A percentile compares a stretch with the other conserved stretches of the same genome.
Evolutionary conservation across 495 filamentous ascomycete species (phyloP).

Genomic region (Aspergillus kassunensis): DNA sequence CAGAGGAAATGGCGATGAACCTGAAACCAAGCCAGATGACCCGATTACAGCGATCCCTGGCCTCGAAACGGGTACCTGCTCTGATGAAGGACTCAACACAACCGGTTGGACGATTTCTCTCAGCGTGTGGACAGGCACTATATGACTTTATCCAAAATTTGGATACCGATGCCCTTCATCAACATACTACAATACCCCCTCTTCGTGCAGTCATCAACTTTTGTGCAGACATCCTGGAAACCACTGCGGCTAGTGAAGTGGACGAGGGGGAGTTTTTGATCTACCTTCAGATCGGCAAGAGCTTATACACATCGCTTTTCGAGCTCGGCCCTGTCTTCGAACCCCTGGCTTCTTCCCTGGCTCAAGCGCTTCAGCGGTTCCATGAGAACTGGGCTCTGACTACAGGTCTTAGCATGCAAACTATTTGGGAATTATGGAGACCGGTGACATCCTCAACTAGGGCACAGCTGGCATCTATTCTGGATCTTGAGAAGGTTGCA

Average conservation of each 20-base stretch:
- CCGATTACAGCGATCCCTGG: constrained; percentile 63
- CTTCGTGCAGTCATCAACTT: constrained; percentile 49
- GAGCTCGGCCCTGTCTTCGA: constrained; percentile 23
- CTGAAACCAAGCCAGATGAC: constrained; percentile 61
- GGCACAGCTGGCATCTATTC: constrained; percentile 44
- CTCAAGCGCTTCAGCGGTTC: constrained; percentile 43
- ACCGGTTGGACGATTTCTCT: constrained; percentile 44
- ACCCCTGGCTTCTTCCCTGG: constrained; percentile 33
- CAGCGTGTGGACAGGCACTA: constrained; percentile 37
- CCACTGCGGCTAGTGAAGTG: constrained; percentile 40
- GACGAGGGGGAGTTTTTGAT: constrained; percentile 54
- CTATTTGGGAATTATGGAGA: constrained; percentile 69
- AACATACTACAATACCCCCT: constrained; percentile 25
- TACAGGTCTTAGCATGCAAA: constrained; percentile 81
- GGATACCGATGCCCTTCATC: constrained; percentile 24
- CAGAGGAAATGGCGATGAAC: constrained; percentile 33
- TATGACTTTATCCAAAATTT: constrained; percentile 38
- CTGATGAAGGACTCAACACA: constrained; percentile 64
- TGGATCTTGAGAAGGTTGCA: constrained; percentile 64
- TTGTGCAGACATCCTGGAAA: constrained; percentile 54
- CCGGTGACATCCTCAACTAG: constrained; percentile 58
- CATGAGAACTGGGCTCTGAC: constrained; percentile 53
- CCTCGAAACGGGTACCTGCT: constrained; percentile 52
- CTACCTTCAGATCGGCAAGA: constrained; percentile 45
- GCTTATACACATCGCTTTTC: constrained; percentile 29